Percentiles rank a stretch among this genome's conserved stretches.
phyloP scores from a whole-genome alignment of 179 eudicot species.

The Silene noctiflora region DNA sequence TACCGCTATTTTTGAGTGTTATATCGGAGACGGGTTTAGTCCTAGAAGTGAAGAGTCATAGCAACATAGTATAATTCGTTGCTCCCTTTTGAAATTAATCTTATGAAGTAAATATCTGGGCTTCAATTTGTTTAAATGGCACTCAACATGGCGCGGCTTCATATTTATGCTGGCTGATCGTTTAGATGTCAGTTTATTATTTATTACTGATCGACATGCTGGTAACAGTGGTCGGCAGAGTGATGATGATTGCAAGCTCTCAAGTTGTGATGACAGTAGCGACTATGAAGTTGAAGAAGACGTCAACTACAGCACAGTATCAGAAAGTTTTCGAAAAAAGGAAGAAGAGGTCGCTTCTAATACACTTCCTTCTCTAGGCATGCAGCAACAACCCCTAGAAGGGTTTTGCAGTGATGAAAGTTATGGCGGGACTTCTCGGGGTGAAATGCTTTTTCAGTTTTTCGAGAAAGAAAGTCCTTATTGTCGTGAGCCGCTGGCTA shows the following conservation, averaged over 20 bases:
- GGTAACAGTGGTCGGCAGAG: slow-evolving; percentile 13
- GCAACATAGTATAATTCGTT: background rate
- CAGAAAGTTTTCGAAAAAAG: background rate
- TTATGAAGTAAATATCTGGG: background rate
- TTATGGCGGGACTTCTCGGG: slow-evolving; percentile 16
- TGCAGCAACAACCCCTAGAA: slow-evolving; percentile 1
- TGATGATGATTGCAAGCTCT: slow-evolving; percentile 14
- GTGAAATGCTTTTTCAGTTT: slow-evolving; percentile 28
- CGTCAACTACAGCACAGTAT: background rate
- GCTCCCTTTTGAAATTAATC: background rate
- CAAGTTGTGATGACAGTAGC: slow-evolving; percentile 25
- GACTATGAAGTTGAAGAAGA: slow-evolving; percentile 28
- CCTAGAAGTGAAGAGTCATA: too few relatives aligned
- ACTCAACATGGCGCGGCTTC: too few relatives aligned
- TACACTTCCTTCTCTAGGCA: slow-evolving; percentile 13
- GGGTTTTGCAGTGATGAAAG: slow-evolving; percentile 25
- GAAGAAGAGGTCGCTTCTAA: slow-evolving; percentile 5
- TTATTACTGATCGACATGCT: slow-evolving; percentile 10
- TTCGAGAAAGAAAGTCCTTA: slow-evolving; percentile 27
- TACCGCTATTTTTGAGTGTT: too few relatives aligned
- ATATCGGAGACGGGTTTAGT: too few relatives aligned
- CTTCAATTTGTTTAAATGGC: too few relatives aligned
- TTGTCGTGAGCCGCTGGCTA: slow-evolving; percentile 29
- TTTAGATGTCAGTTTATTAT: background rate
- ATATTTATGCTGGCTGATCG: too few relatives aligned